Evolutionary conservation across 139 green algal species (phyloP).

Genomic region (Protoeuglena noctilucae): DNA sequence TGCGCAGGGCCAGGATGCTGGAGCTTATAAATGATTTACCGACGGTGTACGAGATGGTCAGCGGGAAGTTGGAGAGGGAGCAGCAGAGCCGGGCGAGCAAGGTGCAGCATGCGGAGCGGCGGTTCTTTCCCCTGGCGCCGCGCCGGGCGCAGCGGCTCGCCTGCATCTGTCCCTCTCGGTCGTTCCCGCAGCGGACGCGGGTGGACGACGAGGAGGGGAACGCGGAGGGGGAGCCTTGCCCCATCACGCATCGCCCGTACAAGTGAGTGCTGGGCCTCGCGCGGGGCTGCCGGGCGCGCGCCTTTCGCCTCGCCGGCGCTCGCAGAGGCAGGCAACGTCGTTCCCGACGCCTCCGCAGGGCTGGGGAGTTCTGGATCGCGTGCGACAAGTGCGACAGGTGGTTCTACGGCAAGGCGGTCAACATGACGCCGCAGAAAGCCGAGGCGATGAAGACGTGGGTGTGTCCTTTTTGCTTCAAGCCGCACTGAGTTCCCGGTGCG

Average conservation of each 20-base stretch:
- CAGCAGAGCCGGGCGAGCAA: background rate
- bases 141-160: too few relatives aligned
- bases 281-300: background rate
- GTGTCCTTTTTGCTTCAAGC: slow-evolving; percentile 19
- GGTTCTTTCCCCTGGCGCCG: slow-evolving; percentile 14
- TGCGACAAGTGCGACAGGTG: slow-evolving; percentile 56
- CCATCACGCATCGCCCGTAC: slow-evolving; percentile 41
- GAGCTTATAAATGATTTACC: slow-evolving; percentile 67
- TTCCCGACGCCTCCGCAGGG: slow-evolving; percentile 13
- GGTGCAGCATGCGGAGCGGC: background rate
- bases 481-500: too few relatives aligned
- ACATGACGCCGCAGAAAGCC: slow-evolving; percentile 54
- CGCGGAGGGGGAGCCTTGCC: slow-evolving; percentile 59
- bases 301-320: background rate
- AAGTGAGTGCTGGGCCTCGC: slow-evolving; percentile 10
- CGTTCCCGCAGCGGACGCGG: too few relatives aligned
- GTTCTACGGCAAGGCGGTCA: slow-evolving; percentile 47
- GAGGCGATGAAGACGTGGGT: slow-evolving; percentile 37
- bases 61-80: slow-evolving; percentile 18
- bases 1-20: slow-evolving; percentile 60
- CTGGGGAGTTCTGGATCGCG: slow-evolving; percentile 60
- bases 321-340: background rate
- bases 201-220: slow-evolving; percentile 49
- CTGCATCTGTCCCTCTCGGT: too few relatives aligned
- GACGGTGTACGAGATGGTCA: slow-evolving; percentile 74